Evolutionary conservation across 2,329 filamentous ascomycete genomes (phyloP), one percentile per base, ranked within the genome.

Genomic region (Pseudocercospora macadamiae): DNA sequence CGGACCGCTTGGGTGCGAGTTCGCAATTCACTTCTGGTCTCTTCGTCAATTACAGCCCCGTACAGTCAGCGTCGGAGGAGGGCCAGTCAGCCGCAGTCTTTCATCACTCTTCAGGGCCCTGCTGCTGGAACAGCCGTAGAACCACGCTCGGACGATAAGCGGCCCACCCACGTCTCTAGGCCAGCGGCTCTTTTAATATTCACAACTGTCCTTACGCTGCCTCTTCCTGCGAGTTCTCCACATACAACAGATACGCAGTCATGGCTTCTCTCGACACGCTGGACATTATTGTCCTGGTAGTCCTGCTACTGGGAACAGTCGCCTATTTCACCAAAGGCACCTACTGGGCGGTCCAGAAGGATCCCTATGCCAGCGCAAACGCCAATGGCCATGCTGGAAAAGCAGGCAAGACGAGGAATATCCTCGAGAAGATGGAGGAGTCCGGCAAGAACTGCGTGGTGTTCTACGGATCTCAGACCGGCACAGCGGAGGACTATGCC

Each of bases 311-410:
- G 59, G 95, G 91, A 66, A 97, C 92, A 48, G 75, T 93, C 61
- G 95, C 93, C 73, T 99, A 97, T 80, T 96, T 99, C 79, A 97
- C 95, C 67, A 99, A 99, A 76, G 95, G 95, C 71, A 95, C 89
- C 65, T 88, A 95, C 76, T 99, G 93, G 93, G 93, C 85, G 25
- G 83, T 96, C 53, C 83, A 85, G 66, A 95, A 95, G 74, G 92
- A 97, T 74, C 91, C 93, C 21, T 96, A 96, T 76, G 90, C 90
- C 66, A 85, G 82, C 70, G 86, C 89, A 52, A 86, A 91, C 69
- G 82, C 87, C 69, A 86, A 85, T 74, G 84, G 85, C 72, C 75
- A 77, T 68, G 85, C 83, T 65, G 82, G 83, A 64, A 96, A 91
- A 79, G 83, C 89, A 8, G 91, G 88, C 68, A 93, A 92, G 80